Conservation (phyloP, 768 basidiomycete genomes). For the Cubamyces lactineus region DNA sequence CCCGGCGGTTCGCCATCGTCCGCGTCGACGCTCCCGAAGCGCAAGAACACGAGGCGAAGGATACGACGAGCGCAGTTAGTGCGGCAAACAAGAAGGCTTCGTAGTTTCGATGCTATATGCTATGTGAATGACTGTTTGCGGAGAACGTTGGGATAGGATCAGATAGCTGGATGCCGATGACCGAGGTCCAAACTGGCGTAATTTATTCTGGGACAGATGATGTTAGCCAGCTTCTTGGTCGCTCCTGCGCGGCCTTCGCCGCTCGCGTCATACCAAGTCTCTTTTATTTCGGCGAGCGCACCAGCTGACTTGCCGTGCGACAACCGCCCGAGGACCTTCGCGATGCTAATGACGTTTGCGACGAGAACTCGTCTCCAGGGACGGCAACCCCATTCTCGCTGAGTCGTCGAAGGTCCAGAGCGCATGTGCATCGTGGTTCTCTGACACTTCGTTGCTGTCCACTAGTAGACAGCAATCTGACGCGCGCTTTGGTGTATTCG, state of each 20-base stretch:
- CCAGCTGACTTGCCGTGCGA: conserved; percentile 8
- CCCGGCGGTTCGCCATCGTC: conserved; percentile 74
- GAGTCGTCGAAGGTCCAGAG: too few species aligned
- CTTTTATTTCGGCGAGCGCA: neutral
- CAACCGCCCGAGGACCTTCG: neutral
- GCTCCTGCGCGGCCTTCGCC: neutral
- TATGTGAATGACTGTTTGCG: too few species aligned
- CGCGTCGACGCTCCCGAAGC: conserved; percentile 26
- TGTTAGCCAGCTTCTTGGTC: too few species aligned
- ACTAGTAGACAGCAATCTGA: neutral
- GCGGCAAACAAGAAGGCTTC: neutral
- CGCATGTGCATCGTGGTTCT: neutral
- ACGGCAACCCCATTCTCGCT: neutral
- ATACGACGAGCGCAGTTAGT: neutral
- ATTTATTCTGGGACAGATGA: conserved; percentile 10
- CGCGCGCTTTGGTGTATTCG: neutral
- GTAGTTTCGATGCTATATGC: neutral
- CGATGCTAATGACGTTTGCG: neutral
- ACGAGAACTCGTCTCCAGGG: neutral
- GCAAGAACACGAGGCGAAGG: neutral
- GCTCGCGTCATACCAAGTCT: conserved; percentile 2
- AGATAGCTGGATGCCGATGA: neutral
- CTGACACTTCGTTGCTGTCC: neutral
- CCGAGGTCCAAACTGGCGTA: neutral
- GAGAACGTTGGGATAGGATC: neutral